Conservation (phyloP, 306 rosid genomes). For the Vigna nakashimae region DNA sequence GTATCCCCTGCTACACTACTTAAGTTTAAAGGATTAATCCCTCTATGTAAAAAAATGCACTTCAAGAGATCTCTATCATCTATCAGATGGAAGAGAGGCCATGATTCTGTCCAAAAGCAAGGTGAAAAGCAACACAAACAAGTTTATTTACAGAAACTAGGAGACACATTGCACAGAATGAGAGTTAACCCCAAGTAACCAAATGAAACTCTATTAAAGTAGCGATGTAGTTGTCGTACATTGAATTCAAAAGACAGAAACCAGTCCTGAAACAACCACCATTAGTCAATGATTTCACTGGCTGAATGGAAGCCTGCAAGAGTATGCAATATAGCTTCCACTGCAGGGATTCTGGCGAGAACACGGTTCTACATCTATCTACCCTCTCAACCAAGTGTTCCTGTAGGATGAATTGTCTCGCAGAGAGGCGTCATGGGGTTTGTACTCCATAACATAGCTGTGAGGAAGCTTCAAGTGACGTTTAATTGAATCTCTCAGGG, state of each 20-base stretch:
- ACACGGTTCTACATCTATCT: constrained; percentile 47
- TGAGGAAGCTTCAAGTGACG: constrained; percentile 91
- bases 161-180: constrained; percentile 26
- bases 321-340: constrained; percentile 26
- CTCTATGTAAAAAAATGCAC: too few species aligned
- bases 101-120: constrained; percentile 20
- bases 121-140: constrained; percentile 8
- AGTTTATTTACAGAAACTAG: constrained; percentile 43
- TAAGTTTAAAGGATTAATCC: neutral
- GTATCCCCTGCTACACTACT: too few species aligned
- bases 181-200: constrained; percentile 13
- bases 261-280: constrained; percentile 31
- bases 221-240: constrained; percentile 5
- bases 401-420: constrained; percentile 94
- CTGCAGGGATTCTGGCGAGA: neutral
- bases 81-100: neutral
- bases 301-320: neutral
- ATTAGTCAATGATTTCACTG: constrained; percentile 17
- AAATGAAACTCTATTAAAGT: constrained; percentile 37
- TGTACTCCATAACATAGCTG: constrained; percentile 94
- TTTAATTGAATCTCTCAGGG: constrained; percentile 85
- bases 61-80: neutral
- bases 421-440: constrained; percentile 90
- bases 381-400: constrained; percentile 97
- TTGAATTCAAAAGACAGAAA: constrained; percentile 43